Evolutionary conservation across 345 rosid genomes (phyloP).

Genomic region (Draba incana): DNA sequence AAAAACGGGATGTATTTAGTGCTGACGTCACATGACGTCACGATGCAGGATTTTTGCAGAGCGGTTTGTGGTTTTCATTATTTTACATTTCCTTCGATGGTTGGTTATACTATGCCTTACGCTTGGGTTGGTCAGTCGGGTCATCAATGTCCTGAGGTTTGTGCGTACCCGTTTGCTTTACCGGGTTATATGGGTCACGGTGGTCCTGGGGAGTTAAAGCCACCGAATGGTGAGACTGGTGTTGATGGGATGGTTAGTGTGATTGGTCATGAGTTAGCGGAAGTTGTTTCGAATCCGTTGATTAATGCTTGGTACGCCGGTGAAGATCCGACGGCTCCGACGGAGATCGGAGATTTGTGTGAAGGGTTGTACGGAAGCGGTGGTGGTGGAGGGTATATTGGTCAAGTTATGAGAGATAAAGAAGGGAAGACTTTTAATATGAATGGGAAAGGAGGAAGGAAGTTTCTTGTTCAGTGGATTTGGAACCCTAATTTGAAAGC

Average conservation of each 20-base stretch:
- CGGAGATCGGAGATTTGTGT: slow-evolving; percentile 84
- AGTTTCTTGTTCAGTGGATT: slow-evolving; percentile 85
- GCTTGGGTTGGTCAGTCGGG: slow-evolving; percentile 97
- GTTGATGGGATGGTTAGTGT: slow-evolving; percentile 97
- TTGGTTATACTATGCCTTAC: slow-evolving; percentile 94
- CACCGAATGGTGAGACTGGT: slow-evolving; percentile 86
- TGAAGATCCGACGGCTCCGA: slow-evolving; percentile 94
- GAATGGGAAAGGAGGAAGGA: slow-evolving; percentile 74
- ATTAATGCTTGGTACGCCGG: slow-evolving; percentile 99
- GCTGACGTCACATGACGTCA: slow-evolving; percentile 73
- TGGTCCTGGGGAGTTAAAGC: slow-evolving; percentile 59
- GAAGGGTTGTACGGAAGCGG: slow-evolving; percentile 95
- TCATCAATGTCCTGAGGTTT: slow-evolving; percentile 88
- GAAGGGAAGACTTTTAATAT: slow-evolving; percentile 68
- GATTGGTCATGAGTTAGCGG: slow-evolving; percentile 93
- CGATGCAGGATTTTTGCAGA: slow-evolving; percentile 88
- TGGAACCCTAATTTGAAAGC: slow-evolving; percentile 86
- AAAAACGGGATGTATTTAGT: slow-evolving; percentile 82
- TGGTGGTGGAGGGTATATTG: slow-evolving; percentile 92
- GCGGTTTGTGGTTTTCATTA: slow-evolving; percentile 98
- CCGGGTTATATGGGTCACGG: slow-evolving; percentile 85
- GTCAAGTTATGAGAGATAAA: slow-evolving; percentile 77
- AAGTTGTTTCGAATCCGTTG: slow-evolving; percentile 79
- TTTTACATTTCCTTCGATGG: slow-evolving; percentile 95
- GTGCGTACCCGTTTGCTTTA: slow-evolving; percentile 91